Conservation (phyloP, 352 stramenopile genomes). For the Globisporangium parvum region DNA sequence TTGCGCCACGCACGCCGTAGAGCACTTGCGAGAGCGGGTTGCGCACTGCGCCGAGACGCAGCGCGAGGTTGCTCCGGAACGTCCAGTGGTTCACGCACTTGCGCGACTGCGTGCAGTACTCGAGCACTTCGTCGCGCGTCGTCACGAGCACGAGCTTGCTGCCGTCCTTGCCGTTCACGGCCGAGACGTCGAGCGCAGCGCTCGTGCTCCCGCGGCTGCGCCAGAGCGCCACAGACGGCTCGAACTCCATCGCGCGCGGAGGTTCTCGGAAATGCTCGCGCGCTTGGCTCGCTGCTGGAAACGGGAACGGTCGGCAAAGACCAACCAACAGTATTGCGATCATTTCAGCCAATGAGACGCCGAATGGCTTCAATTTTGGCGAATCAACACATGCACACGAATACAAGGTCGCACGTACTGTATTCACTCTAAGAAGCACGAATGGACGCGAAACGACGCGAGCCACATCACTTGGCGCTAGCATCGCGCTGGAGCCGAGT, state of each 20-base stretch:
- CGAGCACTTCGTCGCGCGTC: conserved; percentile 56
- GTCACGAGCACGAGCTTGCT: conserved; percentile 60
- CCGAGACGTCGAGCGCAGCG: conserved; percentile 34
- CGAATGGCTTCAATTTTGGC: too few relatives aligned
- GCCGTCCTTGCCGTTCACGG: conserved; percentile 35
- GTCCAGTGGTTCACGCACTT: conserved; percentile 79
- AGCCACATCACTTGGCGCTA: not conserved
- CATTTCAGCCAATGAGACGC: too few relatives aligned
- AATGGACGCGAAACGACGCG: not conserved
- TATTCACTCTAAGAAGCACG: not conserved
- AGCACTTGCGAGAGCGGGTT: conserved; percentile 49
- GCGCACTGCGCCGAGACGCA: conserved; percentile 46
- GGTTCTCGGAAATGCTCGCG: not conserved
- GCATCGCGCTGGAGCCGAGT: too few relatives aligned
- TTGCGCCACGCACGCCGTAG: conserved; percentile 50
- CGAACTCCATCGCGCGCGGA: conserved; percentile 51
- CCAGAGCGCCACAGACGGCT: conserved; percentile 58
- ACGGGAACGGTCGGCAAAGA: conserved; percentile 10
- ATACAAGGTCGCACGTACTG: not conserved
- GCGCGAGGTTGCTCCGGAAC: conserved; percentile 44
- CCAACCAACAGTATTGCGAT: conserved; percentile 20
- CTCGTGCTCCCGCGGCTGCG: conserved; percentile 41
- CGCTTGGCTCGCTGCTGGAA: not conserved
- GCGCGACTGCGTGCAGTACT: conserved; percentile 51
- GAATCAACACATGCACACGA: not conserved